Percentiles rank a stretch among this genome's conserved stretches.
Conservation (phyloP, 2,329 filamentous ascomycete genomes). For the Arthroderma sp. region DNA sequence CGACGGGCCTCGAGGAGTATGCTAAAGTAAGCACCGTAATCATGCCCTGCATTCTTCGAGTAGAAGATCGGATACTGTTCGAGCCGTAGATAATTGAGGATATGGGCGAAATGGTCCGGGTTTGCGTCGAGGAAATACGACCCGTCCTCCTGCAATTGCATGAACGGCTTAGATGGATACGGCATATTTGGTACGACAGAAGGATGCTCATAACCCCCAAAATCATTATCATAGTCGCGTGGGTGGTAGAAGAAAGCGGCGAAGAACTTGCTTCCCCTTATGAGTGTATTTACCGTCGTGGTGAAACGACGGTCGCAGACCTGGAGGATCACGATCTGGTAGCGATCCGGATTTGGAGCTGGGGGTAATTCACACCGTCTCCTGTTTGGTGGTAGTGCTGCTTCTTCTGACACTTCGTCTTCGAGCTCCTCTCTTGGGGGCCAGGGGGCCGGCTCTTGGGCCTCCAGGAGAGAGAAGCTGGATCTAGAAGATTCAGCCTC, state of each 20-base stretch:
- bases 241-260: neutral
- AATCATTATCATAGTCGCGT: neutral
- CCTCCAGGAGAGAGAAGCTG: too few species aligned
- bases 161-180: neutral
- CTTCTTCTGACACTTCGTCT: too few species aligned
- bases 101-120: neutral
- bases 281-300: neutral
- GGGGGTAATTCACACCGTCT: too few species aligned
- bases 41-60: neutral
- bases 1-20: neutral
- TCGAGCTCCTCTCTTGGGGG: too few species aligned
- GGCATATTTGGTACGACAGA: too few species aligned
- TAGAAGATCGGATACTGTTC: neutral
- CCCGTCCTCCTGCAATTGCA: neutral
- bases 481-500: too few species aligned
- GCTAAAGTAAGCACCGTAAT: neutral
- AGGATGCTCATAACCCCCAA: neutral
- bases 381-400: too few species aligned
- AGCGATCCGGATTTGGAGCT: too few species aligned
- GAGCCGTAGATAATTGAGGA: slow-evolving; percentile 2
- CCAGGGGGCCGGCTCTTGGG: too few species aligned
- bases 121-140: neutral
- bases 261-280: neutral
- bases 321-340: neutral
- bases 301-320: neutral